These are phyloP conservation scores for Stylonectria norvegica DNA, from an alignment of 2,329 filamentous ascomycete species.

Conservation along the genomic window DNA sequence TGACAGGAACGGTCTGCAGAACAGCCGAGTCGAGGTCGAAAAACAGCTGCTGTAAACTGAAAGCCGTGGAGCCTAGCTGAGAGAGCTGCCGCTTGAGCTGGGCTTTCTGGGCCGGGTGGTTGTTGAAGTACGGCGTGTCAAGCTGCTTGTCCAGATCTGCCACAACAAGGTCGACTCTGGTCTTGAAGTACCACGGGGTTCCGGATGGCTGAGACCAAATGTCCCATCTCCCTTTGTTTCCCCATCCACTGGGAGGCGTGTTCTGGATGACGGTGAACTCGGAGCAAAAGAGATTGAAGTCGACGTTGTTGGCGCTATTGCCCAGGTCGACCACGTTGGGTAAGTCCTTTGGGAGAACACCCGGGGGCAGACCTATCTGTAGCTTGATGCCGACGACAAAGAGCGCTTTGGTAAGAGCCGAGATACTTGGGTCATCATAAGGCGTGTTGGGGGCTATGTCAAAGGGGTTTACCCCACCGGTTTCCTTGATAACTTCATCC, in stretches of 20 bases:
- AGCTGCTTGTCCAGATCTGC: not conserved
- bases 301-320: not conserved
- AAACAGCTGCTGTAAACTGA: slow-evolving; percentile 6
- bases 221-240: not conserved
- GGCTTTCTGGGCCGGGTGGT: not conserved
- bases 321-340: not conserved
- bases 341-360: not conserved
- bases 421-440: not conserved
- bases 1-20: slow-evolving; percentile 1
- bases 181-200: not conserved
- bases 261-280: slow-evolving; percentile 1
- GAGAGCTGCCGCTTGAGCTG: not conserved
- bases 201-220: not conserved
- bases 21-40: slow-evolving; percentile 2
- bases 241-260: not conserved
- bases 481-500: not conserved
- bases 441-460: not conserved
- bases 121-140: not conserved
- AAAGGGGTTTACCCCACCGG: not conserved
- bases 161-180: not conserved
- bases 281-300: slow-evolving; percentile 3
- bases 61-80: not conserved
- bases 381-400: not conserved
- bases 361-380: not conserved
- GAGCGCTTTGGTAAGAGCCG: not conserved